phyloP scores from a whole-genome alignment of 441 rosid species.

The Euphorbia corollata region DNA sequence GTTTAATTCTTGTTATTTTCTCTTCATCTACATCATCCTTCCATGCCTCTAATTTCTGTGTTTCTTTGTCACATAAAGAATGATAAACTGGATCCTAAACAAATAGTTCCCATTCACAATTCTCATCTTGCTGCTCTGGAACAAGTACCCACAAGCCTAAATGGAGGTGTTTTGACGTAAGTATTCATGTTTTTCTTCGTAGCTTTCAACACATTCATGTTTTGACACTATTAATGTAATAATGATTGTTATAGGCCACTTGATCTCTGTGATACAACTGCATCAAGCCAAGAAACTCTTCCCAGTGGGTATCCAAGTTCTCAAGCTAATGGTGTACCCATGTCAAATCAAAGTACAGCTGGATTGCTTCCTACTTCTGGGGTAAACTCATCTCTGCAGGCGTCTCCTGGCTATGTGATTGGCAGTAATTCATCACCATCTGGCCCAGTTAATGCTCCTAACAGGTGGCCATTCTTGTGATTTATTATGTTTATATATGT shows the following conservation, averaged over 20 bases:
- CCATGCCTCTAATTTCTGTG: constrained; percentile 26
- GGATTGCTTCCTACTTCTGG: constrained; percentile 62
- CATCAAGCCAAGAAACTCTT: constrained; percentile 59
- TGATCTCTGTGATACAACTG: constrained; percentile 72
- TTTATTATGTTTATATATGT: constrained; percentile 15
- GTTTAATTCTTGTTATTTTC: constrained; percentile 14
- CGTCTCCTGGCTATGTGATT: constrained; percentile 53
- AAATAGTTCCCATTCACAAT: constrained; percentile 59
- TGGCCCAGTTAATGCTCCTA: constrained; percentile 50
- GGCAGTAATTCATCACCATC: constrained; percentile 57
- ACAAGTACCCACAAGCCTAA: constrained; percentile 77
- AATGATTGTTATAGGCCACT: constrained; percentile 67
- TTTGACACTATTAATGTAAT: neutral
- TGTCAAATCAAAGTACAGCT: constrained; percentile 59
- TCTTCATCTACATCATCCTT: constrained; percentile 16
- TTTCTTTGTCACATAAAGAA: constrained; percentile 47
- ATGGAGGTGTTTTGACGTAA: constrained; percentile 74
- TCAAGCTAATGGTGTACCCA: constrained; percentile 43
- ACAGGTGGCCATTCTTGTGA: constrained; percentile 49
- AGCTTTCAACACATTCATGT: neutral
- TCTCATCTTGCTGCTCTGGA: constrained; percentile 83
- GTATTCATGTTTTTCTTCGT: constrained; percentile 23
- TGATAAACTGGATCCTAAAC: constrained; percentile 68
- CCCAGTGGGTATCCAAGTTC: constrained; percentile 61
- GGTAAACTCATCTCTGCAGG: constrained; percentile 54